Conservation (phyloP, 1,284 basidiomycete genomes). For the Ceratobasidium sp. region DNA sequence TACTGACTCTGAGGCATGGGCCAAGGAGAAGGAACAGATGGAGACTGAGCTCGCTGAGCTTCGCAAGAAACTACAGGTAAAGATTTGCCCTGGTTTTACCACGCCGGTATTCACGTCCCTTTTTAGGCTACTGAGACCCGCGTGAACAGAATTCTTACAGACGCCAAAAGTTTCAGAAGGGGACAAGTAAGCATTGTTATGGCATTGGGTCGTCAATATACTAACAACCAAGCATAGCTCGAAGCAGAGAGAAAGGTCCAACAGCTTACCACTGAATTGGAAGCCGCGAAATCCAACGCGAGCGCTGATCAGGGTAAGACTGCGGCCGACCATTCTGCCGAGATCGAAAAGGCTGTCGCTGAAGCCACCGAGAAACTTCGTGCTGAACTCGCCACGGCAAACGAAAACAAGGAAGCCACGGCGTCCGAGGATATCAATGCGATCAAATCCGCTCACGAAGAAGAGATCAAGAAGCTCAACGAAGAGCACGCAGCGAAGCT, state of each 20-base stretch:
- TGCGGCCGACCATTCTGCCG: slow-evolving; percentile 44
- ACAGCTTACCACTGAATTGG: slow-evolving; percentile 46
- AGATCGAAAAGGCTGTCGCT: slow-evolving; percentile 44
- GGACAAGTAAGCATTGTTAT: slow-evolving; percentile 50
- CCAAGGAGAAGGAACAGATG: slow-evolving; percentile 15
- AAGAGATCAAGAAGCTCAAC: slow-evolving; percentile 50
- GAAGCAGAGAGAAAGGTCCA: slow-evolving; percentile 48
- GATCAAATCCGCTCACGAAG: slow-evolving; percentile 46
- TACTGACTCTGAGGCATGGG: slow-evolving; percentile 7
- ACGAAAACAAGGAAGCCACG: slow-evolving; percentile 43
- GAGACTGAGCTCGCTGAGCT: slow-evolving; percentile 7
- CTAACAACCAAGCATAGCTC: slow-evolving; percentile 52
- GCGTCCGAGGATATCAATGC: slow-evolving; percentile 49
- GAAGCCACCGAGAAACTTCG: slow-evolving; percentile 43
- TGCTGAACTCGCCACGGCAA: slow-evolving; percentile 41
- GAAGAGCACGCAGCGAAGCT: slow-evolving; percentile 37
- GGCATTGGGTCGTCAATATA: slow-evolving; percentile 48
- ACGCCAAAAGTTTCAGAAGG: slow-evolving; percentile 47
- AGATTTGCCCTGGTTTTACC: neutral
- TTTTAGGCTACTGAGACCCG: slow-evolving; percentile 46
- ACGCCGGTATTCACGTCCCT: neutral
- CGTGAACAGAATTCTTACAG: slow-evolving; percentile 45
- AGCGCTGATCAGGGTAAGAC: neutral
- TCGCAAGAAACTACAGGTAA: slow-evolving; percentile 11
- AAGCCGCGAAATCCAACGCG: neutral